These are phyloP conservation scores for Eucalyptus erythrocorys DNA, from an alignment of 345 rosid genomes.

Conservation along the genomic window DNA sequence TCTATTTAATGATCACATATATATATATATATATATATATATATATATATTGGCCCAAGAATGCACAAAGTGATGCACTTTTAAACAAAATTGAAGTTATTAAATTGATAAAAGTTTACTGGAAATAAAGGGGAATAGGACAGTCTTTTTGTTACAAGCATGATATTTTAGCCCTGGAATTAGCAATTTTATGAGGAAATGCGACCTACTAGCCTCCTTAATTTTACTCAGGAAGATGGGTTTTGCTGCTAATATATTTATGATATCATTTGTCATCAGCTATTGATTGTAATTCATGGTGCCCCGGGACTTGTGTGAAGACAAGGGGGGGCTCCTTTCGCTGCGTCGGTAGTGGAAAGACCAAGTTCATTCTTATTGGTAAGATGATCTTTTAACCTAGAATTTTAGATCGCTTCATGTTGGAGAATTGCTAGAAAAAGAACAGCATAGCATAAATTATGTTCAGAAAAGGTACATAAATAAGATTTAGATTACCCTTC, in stretches of 20 bases:
- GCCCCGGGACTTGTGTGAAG: not conserved
- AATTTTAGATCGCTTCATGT: not conserved
- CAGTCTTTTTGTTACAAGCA: not conserved
- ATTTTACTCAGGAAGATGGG: not conserved
- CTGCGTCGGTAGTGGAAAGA: not conserved
- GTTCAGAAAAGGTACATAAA: too few species aligned
- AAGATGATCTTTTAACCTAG: too few species aligned
- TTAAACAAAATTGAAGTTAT: not conserved
- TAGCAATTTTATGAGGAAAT: not conserved
- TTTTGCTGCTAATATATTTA: too few species aligned
- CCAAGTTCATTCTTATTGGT: too few species aligned
- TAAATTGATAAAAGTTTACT: too few species aligned
- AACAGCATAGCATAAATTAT: too few species aligned
- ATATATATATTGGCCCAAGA: not conserved
- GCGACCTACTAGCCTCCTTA: not conserved
- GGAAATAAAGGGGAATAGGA: not conserved
- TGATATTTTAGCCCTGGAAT: not conserved
- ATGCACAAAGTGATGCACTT: not conserved
- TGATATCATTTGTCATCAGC: too few species aligned
- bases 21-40: fast-evolving
- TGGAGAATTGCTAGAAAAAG: not conserved
- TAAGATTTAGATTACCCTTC: not conserved
- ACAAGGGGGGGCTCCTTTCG: not conserved
- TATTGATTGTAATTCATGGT: not conserved
- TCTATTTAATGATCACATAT: too few species aligned